A percentile compares a stretch with the other conserved stretches of the same genome.
Conservation (phyloP, 805 yeast genomes). For the Wickerhamiella kazuoi region DNA sequence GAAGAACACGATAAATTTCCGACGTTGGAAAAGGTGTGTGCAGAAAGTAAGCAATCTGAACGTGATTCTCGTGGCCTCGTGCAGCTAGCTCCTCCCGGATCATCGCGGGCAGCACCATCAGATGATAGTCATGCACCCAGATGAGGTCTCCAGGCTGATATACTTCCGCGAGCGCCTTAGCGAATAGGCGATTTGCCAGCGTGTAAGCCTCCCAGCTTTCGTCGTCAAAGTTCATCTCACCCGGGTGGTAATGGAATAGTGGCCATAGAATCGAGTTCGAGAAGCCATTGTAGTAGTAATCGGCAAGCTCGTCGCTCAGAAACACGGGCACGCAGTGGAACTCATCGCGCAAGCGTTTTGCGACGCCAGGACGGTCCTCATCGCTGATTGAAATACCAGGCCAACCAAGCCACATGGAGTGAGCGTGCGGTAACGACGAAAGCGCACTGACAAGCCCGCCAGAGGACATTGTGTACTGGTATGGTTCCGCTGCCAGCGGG, state of each 20-base stretch:
- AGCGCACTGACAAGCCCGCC: constrained; percentile 96
- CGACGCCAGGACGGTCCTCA: constrained; percentile 50
- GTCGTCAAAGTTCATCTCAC: constrained; percentile 96
- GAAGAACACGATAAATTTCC: constrained; percentile 87
- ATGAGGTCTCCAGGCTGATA: constrained; percentile 71
- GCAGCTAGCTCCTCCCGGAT: constrained; percentile 40
- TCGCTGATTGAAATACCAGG: constrained; percentile 74
- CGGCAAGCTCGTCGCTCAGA: constrained; percentile 76
- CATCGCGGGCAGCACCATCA: constrained; percentile 88
- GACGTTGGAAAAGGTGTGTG: constrained; percentile 98
- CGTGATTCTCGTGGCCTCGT: constrained; percentile 26
- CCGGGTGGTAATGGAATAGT: constrained; percentile 94
- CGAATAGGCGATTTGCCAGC: constrained; percentile 75
- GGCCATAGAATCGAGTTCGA: constrained; percentile 95
- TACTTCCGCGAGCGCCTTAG: constrained; percentile 48
- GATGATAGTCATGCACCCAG: constrained; percentile 97
- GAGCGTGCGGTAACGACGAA: constrained; percentile 78
- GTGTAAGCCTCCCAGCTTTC: constrained; percentile 94
- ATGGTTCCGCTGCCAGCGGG: constrained; percentile 31
- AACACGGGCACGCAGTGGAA: constrained; percentile 86
- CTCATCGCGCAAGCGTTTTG: constrained; percentile 48
- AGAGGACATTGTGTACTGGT: constrained; percentile 79
- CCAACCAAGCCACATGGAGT: constrained; percentile 86
- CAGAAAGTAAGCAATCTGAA: constrained; percentile 77
- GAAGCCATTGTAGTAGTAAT: constrained; percentile 91